Evolutionary conservation across 1,139 yeast genomes (phyloP), one percentile per base, ranked within the genome.

Genomic region (Diutina sp.): DNA sequence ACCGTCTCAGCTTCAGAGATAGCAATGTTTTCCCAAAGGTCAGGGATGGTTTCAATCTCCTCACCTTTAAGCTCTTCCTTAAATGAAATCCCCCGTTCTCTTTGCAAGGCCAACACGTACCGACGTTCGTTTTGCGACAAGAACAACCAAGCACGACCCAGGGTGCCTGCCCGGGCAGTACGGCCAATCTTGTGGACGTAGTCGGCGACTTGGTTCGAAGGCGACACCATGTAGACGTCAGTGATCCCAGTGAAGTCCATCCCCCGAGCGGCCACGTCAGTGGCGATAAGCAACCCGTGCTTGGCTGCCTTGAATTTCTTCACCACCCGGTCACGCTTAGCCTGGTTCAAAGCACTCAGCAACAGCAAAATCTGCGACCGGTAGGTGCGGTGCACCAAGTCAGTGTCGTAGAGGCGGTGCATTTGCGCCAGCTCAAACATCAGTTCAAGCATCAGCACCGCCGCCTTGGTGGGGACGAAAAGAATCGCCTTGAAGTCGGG

Each of bases 261-360:
- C 65, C 99, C 98, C 73, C 98, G 84, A 3, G 98, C 97, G 61
- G 93, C 96, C 57, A 93, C 97, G 71, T 91, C 96, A 1, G 97
- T 89, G 54, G 95, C 86, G 55, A 91, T 80, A 57, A 91, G 75
- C 51, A 91, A 66, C 57, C 88, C 85, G 32, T 73, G 70, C 48
- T 70, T 65, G 38, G 76, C 65, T 52, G 65, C 68, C 66, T 86
- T 79, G 75, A 86, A 89, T 28, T 64, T 67, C 57, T 72, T 73
- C 58, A 87, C 83, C 30, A 82, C 70, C 59, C 76, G 71, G 65
- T 83, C 85, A 68, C 96, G 82, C 46, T 74, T 75, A 50, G 74
- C 70, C 69, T 88, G 96, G 41, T 84, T 68, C 71, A 87, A 72
- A 66, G 85, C 82, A 55, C 97, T 96, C 63, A 90, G 95, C 57